Percentiles rank a stretch among this genome's conserved stretches.
Evolutionary conservation across 495 filamentous ascomycete species (phyloP).

Genomic region (Choiromyces venosus): DNA sequence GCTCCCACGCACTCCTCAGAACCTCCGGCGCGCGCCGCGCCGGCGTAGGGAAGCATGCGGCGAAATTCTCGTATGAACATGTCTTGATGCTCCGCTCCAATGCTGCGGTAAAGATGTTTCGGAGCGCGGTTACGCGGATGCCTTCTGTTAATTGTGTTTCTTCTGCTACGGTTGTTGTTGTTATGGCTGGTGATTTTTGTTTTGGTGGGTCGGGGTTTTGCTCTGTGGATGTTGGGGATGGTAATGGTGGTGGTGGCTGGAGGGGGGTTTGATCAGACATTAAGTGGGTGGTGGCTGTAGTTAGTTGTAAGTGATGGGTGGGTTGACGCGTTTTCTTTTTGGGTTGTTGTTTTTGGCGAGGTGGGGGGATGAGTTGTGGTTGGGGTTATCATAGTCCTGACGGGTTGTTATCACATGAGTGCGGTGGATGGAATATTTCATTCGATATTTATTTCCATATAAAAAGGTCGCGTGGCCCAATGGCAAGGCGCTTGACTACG

Average conservation of each 20-base stretch:
- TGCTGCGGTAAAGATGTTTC: slow-evolving; percentile 26
- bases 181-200: neutral
- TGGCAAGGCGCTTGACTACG: slow-evolving; percentile 71
- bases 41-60: slow-evolving; percentile 80
- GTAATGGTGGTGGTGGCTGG: neutral
- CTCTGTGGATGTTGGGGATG: neutral
- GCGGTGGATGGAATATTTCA: neutral
- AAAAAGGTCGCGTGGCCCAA: slow-evolving; percentile 52
- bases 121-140: slow-evolving; percentile 20
- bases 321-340: neutral
- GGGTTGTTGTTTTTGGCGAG: neutral
- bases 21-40: slow-evolving; percentile 62
- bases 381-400: no score
- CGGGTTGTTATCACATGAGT: no score
- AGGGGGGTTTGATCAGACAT: neutral
- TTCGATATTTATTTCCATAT: neutral
- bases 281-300: neutral
- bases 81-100: slow-evolving; percentile 44
- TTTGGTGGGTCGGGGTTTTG: neutral
- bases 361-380: neutral
- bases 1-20: slow-evolving; percentile 61
- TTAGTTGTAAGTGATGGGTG: neutral
- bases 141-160: slow-evolving; percentile 18
- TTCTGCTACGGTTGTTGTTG: neutral
- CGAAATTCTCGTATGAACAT: slow-evolving; percentile 71